Evolutionary conservation across 2,329 filamentous ascomycete genomes (phyloP).

Genomic region (Aspergillus hiratsukae): DNA sequence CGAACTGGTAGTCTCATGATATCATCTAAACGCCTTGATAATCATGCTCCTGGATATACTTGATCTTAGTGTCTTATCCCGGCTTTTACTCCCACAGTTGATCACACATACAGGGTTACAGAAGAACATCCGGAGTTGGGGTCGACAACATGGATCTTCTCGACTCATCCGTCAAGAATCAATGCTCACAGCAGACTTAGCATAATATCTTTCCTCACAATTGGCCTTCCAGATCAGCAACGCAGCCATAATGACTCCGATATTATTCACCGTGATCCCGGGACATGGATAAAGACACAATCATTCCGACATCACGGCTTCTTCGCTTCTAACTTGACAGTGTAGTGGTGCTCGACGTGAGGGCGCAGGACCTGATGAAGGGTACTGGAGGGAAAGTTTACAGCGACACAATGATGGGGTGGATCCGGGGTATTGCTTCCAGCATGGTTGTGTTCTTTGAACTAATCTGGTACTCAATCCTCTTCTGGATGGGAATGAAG

Average conservation of each 20-base stretch:
- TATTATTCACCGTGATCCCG: constrained; percentile 69
- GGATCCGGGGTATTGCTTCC: background rate
- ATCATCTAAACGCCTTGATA: no score
- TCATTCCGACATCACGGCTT: constrained; percentile 60
- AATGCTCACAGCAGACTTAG: constrained; percentile 62
- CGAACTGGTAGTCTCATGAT: no score
- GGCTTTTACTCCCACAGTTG: background rate
- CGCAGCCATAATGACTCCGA: constrained; percentile 66
- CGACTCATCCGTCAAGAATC: background rate
- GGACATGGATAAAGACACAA: constrained; percentile 65
- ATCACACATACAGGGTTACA: background rate
- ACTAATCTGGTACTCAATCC: no score
- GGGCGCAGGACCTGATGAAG: background rate
- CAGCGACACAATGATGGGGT: background rate
- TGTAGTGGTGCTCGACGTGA: background rate
- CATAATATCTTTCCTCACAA: constrained; percentile 58
- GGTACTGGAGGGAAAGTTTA: no score
- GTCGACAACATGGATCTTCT: background rate
- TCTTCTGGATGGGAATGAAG: constrained; percentile 29
- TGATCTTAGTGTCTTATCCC: background rate
- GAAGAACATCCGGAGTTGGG: background rate
- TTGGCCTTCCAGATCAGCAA: constrained; percentile 61
- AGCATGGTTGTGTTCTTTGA: background rate
- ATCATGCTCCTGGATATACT: no score
- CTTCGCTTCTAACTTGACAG: background rate